Evolutionary conservation across 2,329 filamentous ascomycete species (phyloP), one percentile per base, ranked within the genome.

Genomic region (Aspergillus carbonarius): DNA sequence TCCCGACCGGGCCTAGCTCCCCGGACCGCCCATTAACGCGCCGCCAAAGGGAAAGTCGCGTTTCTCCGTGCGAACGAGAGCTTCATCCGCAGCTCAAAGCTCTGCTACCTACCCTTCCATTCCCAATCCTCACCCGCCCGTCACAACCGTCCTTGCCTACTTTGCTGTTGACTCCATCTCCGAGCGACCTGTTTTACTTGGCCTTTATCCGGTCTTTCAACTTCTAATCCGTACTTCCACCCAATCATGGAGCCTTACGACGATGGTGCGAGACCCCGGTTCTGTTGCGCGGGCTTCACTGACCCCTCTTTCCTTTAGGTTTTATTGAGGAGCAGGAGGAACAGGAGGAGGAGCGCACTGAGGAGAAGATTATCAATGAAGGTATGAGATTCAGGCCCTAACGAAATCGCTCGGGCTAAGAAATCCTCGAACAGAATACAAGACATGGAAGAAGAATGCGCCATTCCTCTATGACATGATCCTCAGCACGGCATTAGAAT

Each of bases 391-490:
- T 32, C 50, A 37, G 9, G 52, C 15, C 23, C 15, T 20, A 10
- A 54, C 10, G n/a, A n/a, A 2, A 10, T 44, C 8, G 6, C 15
- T 17, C 18, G 8, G 39, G 20, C 60, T 59, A 53, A 64, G 27
- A 20, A 12, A n/a, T 23, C 34, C 4, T 49, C 47, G 20, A 35
- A 40, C 68, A 92, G 95, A 99, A 76, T 99, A 99, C 85, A 99
- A 99, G 77, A 97, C 93, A 66, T 99, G 95, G 95, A 99, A 99
- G 84, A 99, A 99, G 83, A 99, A 99, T 78, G 92, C 91, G 65
- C 93, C 95, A 3, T 98, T 98, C 73, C 89, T 99, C 68, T 99
- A 99, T 76, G 95, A 99, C 75, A 91, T 97, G 87, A 95, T 99
- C 65, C 83, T 98, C 63, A 93, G 92, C 70, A 96, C 92, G 64